Conservation (phyloP, 148 eudicot genomes). For the Limonium bicolor region DNA sequence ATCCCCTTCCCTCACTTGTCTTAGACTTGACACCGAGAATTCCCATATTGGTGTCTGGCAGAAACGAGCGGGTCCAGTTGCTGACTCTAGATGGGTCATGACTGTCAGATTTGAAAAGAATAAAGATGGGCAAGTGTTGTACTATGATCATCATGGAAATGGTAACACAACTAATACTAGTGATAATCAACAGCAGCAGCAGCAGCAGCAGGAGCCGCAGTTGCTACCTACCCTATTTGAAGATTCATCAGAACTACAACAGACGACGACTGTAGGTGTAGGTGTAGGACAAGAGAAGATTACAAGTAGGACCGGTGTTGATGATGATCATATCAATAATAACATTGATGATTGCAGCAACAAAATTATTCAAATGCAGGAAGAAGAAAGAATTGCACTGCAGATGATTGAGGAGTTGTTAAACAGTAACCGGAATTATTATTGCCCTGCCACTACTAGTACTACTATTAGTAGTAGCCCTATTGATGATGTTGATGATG, state of each 20-base stretch:
- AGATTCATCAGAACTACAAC: too few relatives aligned
- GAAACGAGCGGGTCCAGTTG: constrained; percentile 28
- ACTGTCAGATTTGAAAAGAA: constrained; percentile 26
- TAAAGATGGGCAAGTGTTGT: too few relatives aligned
- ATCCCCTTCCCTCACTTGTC: constrained; percentile 42
- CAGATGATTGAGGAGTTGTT: constrained; percentile 44
- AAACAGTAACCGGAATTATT: constrained; percentile 12
- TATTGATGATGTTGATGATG: too few relatives aligned
- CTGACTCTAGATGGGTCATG: constrained; percentile 47
- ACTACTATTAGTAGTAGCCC: too few relatives aligned
- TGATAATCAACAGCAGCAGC: background rate
- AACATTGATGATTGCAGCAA: background rate
- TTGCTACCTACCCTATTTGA: background rate
- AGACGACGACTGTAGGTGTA: too few relatives aligned
- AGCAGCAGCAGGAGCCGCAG: background rate
- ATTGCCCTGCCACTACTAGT: constrained; percentile 2
- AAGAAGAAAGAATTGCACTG: constrained; percentile 26
- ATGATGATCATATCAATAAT: too few relatives aligned
- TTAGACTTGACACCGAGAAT: constrained; percentile 54
- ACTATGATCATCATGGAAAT: too few relatives aligned
- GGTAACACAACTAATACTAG: too few relatives aligned
- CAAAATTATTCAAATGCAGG: constrained; percentile 5
- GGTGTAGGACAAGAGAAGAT: too few relatives aligned
- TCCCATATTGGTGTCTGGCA: constrained; percentile 61
- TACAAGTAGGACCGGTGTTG: too few relatives aligned